Evolutionary conservation across 2,329 filamentous ascomycete species (phyloP).

Genomic region (Monosporascus cannonballus): DNA sequence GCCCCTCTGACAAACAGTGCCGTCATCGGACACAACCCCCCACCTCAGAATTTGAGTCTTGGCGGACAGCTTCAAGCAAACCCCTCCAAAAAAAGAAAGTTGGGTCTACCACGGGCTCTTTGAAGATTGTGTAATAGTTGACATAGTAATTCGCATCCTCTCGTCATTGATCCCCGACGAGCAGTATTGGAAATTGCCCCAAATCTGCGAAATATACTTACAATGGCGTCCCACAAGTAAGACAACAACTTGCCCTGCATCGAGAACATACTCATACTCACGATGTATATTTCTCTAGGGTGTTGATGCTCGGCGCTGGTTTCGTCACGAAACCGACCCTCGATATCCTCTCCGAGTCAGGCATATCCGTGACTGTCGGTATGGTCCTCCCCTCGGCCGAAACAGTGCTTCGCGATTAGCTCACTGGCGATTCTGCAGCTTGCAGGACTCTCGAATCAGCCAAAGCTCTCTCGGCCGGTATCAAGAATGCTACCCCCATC

Average conservation of each 20-base stretch:
- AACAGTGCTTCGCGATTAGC: neutral
- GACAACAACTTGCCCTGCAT: neutral
- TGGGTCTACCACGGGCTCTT: too few species aligned
- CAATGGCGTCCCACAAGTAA: constrained; percentile 1
- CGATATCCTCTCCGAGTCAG: constrained; percentile 50
- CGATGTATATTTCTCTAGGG: constrained; percentile 18
- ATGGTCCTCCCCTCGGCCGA: constrained; percentile 12
- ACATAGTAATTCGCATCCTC: too few species aligned
- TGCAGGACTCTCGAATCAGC: constrained; percentile 8
- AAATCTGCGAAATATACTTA: constrained; percentile 21
- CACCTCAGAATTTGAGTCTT: too few species aligned
- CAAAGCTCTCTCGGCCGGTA: constrained; percentile 2
- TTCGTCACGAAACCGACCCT: constrained; percentile 53
- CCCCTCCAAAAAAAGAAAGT: too few species aligned
- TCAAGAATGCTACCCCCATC: constrained; percentile 4
- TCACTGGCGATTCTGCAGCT: constrained; percentile 1
- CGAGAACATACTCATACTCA: neutral
- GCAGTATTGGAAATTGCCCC: neutral
- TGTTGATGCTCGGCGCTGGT: constrained; percentile 45
- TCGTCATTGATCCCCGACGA: neutral
- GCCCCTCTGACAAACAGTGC: too few species aligned
- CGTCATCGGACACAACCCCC: too few species aligned
- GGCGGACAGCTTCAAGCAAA: too few species aligned
- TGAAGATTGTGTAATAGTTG: too few species aligned
- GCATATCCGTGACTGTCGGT: constrained; percentile 52